Evolutionary conservation across 202 grass and related monocot genomes (phyloP).

Genomic region (Hordeum pubiflorum): DNA sequence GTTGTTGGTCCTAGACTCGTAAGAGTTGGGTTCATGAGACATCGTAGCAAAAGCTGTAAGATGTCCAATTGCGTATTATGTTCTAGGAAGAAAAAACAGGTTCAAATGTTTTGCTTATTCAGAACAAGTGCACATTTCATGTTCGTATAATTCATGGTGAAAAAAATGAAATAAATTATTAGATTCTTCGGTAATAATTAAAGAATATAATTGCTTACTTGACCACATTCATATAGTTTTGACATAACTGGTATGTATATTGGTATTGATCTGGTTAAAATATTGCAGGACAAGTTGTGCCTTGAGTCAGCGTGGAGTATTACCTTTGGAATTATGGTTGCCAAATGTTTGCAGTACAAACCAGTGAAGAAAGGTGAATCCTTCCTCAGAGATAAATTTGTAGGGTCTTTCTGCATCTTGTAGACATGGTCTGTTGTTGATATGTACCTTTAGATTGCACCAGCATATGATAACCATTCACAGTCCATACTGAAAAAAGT

Average conservation of each 20-base stretch:
- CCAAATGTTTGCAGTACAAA: slow-evolving; percentile 67
- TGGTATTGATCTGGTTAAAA: slow-evolving; percentile 8
- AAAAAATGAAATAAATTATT: background rate
- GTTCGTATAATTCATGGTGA: background rate
- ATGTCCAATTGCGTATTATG: background rate
- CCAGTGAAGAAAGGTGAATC: slow-evolving; percentile 80
- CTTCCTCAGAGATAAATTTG: background rate
- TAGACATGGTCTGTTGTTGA: background rate
- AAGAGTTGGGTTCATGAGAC: background rate
- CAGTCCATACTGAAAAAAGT: background rate
- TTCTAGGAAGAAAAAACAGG: background rate
- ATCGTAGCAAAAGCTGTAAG: background rate
- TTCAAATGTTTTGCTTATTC: background rate
- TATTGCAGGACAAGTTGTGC: slow-evolving; percentile 40
- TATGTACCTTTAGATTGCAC: background rate
- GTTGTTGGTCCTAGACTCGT: background rate
- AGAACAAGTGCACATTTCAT: background rate
- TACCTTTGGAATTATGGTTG: slow-evolving; percentile 37
- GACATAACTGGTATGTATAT: background rate
- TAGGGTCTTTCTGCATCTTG: background rate
- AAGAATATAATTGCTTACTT: background rate
- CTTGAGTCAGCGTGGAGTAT: slow-evolving; percentile 54
- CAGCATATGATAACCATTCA: background rate
- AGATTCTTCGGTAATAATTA: background rate
- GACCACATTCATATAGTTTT: background rate